These are phyloP conservation scores for Colletotrichum sansevieriae DNA, from an alignment of 2,329 filamentous ascomycete species.

Conservation along the genomic window DNA sequence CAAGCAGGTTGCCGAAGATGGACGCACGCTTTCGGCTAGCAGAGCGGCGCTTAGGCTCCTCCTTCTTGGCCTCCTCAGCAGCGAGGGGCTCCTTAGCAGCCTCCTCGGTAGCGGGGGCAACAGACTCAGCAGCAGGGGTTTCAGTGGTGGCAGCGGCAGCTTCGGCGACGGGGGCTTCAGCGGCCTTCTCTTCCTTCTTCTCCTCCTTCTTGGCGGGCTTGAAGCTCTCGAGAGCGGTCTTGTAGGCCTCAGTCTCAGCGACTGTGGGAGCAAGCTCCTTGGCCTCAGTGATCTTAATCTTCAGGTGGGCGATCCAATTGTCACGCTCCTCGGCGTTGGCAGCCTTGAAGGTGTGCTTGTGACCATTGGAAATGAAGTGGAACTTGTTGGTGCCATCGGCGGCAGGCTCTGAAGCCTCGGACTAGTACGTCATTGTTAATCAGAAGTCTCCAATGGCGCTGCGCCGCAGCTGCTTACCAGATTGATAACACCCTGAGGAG, in stretches of 20 bases:
- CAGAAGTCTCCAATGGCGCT: constrained; percentile 5
- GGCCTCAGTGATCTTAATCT: constrained; percentile 85
- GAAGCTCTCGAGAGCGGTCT: constrained; percentile 81
- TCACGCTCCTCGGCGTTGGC: constrained; percentile 81
- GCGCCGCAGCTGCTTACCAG: constrained; percentile 70
- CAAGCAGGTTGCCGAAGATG: constrained; percentile 70
- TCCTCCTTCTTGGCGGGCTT: constrained; percentile 65
- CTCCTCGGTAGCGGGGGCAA: constrained; percentile 47
- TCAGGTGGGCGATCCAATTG: constrained; percentile 89
- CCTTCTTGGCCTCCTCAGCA: constrained; percentile 60
- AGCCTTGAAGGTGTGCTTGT: constrained; percentile 97
- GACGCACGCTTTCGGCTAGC: constrained; percentile 75
- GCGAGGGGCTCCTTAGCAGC: constrained; percentile 52
- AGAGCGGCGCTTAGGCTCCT: constrained; percentile 73
- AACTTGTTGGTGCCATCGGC: constrained; percentile 86
- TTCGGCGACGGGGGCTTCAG: constrained; percentile 56
- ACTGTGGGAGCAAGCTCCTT: constrained; percentile 83
- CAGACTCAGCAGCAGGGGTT: constrained; percentile 46
- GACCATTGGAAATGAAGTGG: constrained; percentile 83
- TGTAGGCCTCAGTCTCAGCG: constrained; percentile 87
- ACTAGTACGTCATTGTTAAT: constrained; percentile 55
- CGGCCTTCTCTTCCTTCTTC: constrained; percentile 59
- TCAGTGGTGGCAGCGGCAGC: constrained; percentile 51
- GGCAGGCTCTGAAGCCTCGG: constrained; percentile 76
- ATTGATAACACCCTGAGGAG: constrained; percentile 85